phyloP scores from a whole-genome alignment of 805 yeast genomes.

The Candida sithepensis region DNA sequence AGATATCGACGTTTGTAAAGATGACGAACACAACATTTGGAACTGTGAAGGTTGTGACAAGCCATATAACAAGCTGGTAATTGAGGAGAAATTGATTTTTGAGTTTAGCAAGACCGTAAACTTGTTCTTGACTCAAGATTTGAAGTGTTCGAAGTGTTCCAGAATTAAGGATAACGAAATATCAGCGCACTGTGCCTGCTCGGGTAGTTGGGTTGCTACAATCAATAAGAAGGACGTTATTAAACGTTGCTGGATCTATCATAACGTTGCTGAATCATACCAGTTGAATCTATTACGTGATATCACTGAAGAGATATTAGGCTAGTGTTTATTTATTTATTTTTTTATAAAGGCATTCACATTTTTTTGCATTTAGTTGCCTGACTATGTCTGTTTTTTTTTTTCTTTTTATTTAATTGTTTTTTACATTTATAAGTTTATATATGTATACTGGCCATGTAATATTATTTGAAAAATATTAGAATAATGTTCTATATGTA shows the following conservation, averaged over 20 bases:
- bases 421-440: no score
- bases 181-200: slow-evolving; percentile 76
- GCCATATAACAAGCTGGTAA: slow-evolving; percentile 57
- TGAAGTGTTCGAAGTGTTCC: slow-evolving; percentile 75
- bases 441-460: no score
- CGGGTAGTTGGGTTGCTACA: slow-evolving; percentile 78
- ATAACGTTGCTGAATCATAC: slow-evolving; percentile 56
- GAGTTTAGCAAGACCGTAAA: slow-evolving; percentile 54
- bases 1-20: slow-evolving; percentile 81
- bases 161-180: slow-evolving; percentile 63
- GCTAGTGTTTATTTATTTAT: not conserved
- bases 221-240: slow-evolving; percentile 42
- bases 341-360: not conserved
- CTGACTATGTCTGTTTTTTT: not conserved
- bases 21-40: slow-evolving; percentile 51
- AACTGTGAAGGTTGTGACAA: slow-evolving; percentile 64
- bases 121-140: slow-evolving; percentile 74
- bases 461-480: not conserved
- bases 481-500: not conserved
- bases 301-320: slow-evolving; percentile 24
- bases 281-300: slow-evolving; percentile 54
- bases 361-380: not conserved
- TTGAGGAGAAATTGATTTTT: slow-evolving; percentile 78
- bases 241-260: slow-evolving; percentile 44
- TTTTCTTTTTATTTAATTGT: not conserved